Evolutionary conservation across 495 filamentous ascomycete genomes (phyloP).

Genomic region (Tuber borchii): DNA sequence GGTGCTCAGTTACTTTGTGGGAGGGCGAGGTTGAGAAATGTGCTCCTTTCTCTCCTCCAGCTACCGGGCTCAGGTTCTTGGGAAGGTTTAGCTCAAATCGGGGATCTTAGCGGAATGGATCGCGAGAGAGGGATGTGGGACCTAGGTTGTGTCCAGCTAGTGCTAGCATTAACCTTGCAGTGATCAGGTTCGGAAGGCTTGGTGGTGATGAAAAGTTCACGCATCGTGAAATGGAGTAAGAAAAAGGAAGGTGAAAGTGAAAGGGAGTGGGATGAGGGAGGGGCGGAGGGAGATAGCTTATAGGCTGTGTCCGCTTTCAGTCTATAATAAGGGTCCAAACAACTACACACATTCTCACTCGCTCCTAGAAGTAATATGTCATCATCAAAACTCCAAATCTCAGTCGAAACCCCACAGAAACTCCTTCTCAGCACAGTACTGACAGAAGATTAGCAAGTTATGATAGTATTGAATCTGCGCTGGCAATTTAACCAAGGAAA

Average conservation of each 20-base stretch:
- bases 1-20: no score
- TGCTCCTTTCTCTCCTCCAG: no score
- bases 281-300: not conserved
- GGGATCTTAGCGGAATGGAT: no score
- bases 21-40: no score
- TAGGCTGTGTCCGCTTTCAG: no score
- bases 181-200: not conserved
- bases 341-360: not conserved
- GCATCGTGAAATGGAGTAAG: not conserved
- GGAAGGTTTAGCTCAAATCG: no score
- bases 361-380: not conserved
- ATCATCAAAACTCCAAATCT: not conserved
- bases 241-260: not conserved
- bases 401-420: not conserved
- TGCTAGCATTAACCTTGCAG: not conserved
- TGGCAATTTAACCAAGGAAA: not conserved
- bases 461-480: not conserved
- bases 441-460: not conserved
- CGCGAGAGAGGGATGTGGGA: not conserved
- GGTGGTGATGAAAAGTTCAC: not conserved
- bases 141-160: not conserved
- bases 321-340: not conserved
- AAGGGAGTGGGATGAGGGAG: not conserved
- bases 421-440: not conserved
- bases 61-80: no score